Percentiles rank a stretch among this genome's conserved stretches.
Conservation (phyloP, 441 rosid species). For the Aleurites moluccanus region DNA sequence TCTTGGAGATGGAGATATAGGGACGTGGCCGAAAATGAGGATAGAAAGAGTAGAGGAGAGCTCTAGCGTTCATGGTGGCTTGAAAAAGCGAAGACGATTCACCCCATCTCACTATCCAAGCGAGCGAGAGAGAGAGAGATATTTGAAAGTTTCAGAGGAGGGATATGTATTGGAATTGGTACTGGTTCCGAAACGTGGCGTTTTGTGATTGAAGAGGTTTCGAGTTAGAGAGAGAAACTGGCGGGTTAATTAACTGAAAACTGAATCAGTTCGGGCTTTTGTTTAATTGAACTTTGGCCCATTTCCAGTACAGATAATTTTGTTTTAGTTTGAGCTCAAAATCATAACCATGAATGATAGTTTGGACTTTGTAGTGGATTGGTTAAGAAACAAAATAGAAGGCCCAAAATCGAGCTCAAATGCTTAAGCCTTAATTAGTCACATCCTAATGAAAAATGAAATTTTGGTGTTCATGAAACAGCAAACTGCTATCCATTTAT, state of each 20-base stretch:
- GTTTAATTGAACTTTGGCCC: no score
- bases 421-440: no score
- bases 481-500: no score
- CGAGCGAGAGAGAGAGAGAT: not conserved
- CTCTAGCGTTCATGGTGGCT: conserved; percentile 68
- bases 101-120: conserved; percentile 15
- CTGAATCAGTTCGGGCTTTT: conserved; percentile 15
- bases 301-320: no score
- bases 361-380: no score
- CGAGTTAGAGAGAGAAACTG: not conserved
- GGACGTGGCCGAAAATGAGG: conserved; percentile 45
- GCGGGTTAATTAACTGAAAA: conserved; percentile 35
- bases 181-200: conserved; percentile 49
- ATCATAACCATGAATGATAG: no score
- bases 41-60: conserved; percentile 50
- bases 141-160: not conserved
- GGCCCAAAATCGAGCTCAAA: no score
- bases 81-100: conserved; percentile 1
- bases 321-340: no score
- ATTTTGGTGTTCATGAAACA: no score
- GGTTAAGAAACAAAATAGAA: no score
- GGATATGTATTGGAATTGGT: conserved; percentile 52
- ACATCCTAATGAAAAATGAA: no score
- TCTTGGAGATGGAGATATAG: conserved; percentile 26
- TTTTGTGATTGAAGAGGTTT: not conserved